Percentiles rank a stretch among this genome's conserved stretches.
phyloP scores from a whole-genome alignment of 352 stramenopile species.

The Phytophthora citricola region DNA sequence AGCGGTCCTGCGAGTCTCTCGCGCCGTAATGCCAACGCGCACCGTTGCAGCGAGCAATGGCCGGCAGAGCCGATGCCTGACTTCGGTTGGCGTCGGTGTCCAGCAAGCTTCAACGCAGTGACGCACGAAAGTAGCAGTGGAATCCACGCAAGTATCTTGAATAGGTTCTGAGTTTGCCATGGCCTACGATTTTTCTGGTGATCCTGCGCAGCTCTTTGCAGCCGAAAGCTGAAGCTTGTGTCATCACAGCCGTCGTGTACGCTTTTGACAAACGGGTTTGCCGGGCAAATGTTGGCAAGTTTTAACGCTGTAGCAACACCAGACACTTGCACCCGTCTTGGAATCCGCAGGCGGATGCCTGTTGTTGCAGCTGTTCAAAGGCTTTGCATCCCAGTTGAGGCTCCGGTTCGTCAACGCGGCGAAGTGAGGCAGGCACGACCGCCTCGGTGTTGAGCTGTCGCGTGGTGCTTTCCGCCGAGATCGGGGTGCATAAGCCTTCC shows the following conservation, averaged over 20 bases:
- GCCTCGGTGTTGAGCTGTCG: conserved; percentile 37
- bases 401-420: conserved; percentile 23
- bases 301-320: not conserved
- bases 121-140: conserved; percentile 10
- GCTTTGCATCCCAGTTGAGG: conserved; percentile 4
- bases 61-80: conserved; percentile 12
- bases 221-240: conserved; percentile 8
- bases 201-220: conserved; percentile 19
- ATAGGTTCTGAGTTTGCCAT: conserved; percentile 25
- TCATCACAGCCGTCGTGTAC: conserved; percentile 2
- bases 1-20: not conserved
- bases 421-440: conserved; percentile 36
- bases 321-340: not conserved
- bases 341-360: not conserved
- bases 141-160: conserved; percentile 16
- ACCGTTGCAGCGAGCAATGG: conserved; percentile 1
- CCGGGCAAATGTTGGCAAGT: conserved; percentile 22
- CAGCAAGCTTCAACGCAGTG: conserved; percentile 13
- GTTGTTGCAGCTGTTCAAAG: too few species aligned
- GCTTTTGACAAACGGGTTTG: not conserved
- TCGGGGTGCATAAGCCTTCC: conserved; percentile 27
- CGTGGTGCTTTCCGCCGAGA: conserved; percentile 32
- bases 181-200: conserved; percentile 28
- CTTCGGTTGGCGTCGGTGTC: conserved; percentile 13
- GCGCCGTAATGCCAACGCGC: conserved; percentile 6